Percentiles rank a stretch among this genome's conserved stretches.
These are phyloP conservation scores for Umbellularia californica DNA, from an alignment of 164 flowering plant species.

Conservation along the genomic window DNA sequence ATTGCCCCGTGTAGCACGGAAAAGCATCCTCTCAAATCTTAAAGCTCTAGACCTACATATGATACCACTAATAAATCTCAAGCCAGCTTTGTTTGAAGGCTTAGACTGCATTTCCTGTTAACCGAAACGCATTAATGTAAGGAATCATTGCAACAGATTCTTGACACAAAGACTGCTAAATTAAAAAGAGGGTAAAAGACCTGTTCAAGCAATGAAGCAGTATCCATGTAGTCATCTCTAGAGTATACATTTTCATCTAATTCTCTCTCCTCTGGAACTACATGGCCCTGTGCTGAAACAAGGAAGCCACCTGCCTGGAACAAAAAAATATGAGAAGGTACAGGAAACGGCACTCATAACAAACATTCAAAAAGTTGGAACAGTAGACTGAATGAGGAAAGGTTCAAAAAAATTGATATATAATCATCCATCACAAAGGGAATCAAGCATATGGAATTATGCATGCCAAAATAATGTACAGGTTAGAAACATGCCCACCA, in stretches of 20 bases:
- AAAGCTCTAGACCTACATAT: conserved; percentile 70
- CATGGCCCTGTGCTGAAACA: conserved; percentile 58
- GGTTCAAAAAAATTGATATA: no score
- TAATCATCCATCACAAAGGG: no score
- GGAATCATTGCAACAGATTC: conserved; percentile 7
- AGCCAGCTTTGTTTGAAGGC: conserved; percentile 68
- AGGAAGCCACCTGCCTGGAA: conserved; percentile 93
- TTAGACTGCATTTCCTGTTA: conserved; percentile 71
- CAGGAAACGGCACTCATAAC: no score
- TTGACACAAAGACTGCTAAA: no score
- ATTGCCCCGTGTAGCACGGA: conserved; percentile 98
- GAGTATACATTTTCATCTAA: conserved; percentile 61
- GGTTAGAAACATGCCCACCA: no score
- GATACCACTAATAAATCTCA: conserved; percentile 90
- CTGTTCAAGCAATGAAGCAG: conserved; percentile 76
- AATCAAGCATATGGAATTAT: no score
- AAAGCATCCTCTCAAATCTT: conserved; percentile 92
- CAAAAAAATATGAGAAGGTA: conserved; percentile 3
- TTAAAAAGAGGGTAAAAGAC: conserved; percentile 24
- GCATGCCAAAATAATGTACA: no score
- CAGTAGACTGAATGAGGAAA: no score
- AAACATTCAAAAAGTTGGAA: no score
- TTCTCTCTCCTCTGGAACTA: conserved; percentile 66
- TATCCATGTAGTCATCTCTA: conserved; percentile 48
- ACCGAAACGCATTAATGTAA: conserved; percentile 4